Base-by-base conservation (phyloP, 1,139 yeast genomes). In the Blastobotrys illinoisensis region DNA sequence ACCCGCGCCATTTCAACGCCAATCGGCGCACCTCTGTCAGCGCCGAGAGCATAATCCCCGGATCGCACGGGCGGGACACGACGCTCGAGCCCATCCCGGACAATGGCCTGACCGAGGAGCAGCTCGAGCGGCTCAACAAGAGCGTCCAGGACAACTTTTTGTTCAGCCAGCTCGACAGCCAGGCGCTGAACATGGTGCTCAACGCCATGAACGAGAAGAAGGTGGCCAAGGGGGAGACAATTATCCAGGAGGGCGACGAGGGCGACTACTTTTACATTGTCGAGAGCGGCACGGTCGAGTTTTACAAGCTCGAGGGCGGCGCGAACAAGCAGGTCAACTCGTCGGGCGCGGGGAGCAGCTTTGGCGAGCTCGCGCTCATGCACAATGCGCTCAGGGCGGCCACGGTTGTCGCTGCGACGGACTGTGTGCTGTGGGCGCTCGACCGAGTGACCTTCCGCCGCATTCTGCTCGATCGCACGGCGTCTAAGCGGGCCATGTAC, bases 311-410 rank as follows among this genome's bases (percentile, higher is more conserved):
- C 40, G 16, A 13, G 16, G 40, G 16, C 40, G 40, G 40, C 40
- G 82, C 88, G 67, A 91, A 86, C 51, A 71, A 79, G 53, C 80
- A 83, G 65, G 95, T 90, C 52, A 86, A 82, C 64, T 77, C 87
- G 2, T 81, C 89, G 26, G 85, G 88, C 19, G 83, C 89, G 49
- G 97, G 98, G 3, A 83, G 96, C 5, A 86, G 95, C 48, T 93
- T 93, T 73, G 99, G 99, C 66, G 99, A 93, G 71, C 79, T 93
- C 67, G 99, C 99, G 1, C 80, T 93, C 65, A 90, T 93, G 97
- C 93, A 93, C 75, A 93, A 93, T 72, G 85, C 97, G 19, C 98
- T 98, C 58, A 83, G 99, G 72, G 99, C 98, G 5, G 99, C 98
- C 16, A 90, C 98, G 0, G 98, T 89, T 1, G 67, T 79, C 19